Percentiles rank a stretch among this genome's conserved stretches.
Conservation (phyloP, 176 grass and related monocot species). For the Aegilops sharonensis region DNA sequence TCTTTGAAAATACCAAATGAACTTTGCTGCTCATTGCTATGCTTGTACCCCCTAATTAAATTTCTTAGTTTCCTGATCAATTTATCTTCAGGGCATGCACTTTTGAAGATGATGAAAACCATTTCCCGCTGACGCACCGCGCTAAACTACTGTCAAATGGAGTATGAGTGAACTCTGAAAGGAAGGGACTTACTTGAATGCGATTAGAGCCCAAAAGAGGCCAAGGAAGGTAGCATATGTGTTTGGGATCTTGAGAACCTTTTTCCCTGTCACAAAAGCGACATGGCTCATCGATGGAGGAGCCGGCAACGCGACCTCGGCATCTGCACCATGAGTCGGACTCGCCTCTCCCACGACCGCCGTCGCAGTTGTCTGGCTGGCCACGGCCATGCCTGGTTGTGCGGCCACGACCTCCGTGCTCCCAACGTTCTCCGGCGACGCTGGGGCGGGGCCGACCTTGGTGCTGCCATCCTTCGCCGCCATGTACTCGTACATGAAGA, state of each 20-base stretch:
- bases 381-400: not conserved
- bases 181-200: slow-evolving; percentile 54
- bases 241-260: slow-evolving; percentile 65
- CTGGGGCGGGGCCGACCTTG: slow-evolving; percentile 1
- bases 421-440: slow-evolving; percentile 12
- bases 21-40: no score
- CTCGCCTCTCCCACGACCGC: not conserved
- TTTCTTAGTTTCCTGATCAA: no score
- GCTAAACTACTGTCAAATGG: no score
- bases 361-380: not conserved
- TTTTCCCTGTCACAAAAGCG: slow-evolving; percentile 52
- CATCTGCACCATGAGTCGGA: not conserved
- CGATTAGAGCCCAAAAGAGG: slow-evolving; percentile 68
- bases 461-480: not conserved
- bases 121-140: no score
- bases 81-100: no score
- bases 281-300: slow-evolving; percentile 36
- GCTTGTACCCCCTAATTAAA: no score
- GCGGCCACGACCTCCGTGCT: not conserved
- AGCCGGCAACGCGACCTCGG: not conserved
- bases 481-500: slow-evolving; percentile 94
- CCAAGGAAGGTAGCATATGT: slow-evolving; percentile 77
- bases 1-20: no score
- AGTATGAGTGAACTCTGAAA: no score
- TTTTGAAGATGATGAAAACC: no score